Base-by-base conservation (phyloP, 108 stramenopile species). In the Cyclotella choctawhatcheeana region DNA sequence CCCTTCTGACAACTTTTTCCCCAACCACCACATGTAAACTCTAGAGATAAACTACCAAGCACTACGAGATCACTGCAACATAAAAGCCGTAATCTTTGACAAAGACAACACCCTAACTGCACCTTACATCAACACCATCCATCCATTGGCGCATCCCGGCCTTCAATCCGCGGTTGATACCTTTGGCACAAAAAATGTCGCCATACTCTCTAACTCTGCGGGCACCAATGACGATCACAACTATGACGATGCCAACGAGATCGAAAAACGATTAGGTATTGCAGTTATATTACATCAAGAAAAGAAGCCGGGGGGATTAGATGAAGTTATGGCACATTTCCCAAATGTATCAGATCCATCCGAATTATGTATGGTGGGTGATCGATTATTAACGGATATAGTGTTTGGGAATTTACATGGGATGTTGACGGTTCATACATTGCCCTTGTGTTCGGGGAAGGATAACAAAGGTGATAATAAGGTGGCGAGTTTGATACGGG, bases 51-150 rank as follows among this genome's bases (percentile, higher is more conserved):
- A 92, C 81, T 95, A 90, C 62, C 34, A 66, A 64, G 86, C 88
- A 16, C 67, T 95, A 40, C 84, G 84, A 58, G 85, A 89, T n/a
- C 75, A 83, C 53, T 86, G 86, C 60, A 91, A 89, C 43, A 89
- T 95, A 69, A 76, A 74, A 32, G 92, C 88, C 32, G 84, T 95
- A 18, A 69, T 97, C 50, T 92, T 93, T 64, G 95, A 96, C 79
- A 96, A 97, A 71, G 97, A 97, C 82, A 97, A 97, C 66, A 97
- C 97, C 10, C 73, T 97, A 59, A 97, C 97, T 8, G 92, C 93
- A 12, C 97, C 97, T 33, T 97, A 97, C 69, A 88, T 69, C 54
- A 89, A 80, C 59, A 67, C 31, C 18, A 62, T 93, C 32, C 97
- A 97, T 60, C 81, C 81, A 2, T 58, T 70, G 20, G 92, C 89